Conservation (phyloP, 2,329 filamentous ascomycete genomes). For the Leptodontidium sp. region DNA sequence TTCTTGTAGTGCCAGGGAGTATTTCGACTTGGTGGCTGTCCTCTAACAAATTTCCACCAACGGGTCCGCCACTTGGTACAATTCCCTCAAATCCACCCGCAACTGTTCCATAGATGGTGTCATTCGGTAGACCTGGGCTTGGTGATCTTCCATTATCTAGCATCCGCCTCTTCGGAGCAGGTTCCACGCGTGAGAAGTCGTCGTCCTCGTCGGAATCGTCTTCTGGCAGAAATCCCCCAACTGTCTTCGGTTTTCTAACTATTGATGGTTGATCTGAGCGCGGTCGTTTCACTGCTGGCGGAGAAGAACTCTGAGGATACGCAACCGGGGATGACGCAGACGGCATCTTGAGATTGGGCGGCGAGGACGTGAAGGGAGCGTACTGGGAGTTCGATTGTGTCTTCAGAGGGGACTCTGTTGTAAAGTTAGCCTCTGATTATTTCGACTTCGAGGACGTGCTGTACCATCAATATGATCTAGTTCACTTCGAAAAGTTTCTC, state of each 20-base stretch:
- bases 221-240: constrained; percentile 55
- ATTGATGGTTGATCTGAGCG: constrained; percentile 47
- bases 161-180: constrained; percentile 55
- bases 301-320: constrained; percentile 44
- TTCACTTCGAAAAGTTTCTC: constrained; percentile 59
- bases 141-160: constrained; percentile 44
- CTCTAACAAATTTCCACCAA: constrained; percentile 31
- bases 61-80: constrained; percentile 15
- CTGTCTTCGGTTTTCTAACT: constrained; percentile 47
- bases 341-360: constrained; percentile 57
- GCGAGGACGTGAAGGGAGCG: constrained; percentile 48
- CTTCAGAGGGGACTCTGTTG: constrained; percentile 39
- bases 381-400: constrained; percentile 25
- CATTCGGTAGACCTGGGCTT: constrained; percentile 16
- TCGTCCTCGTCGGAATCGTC: constrained; percentile 53
- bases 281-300: constrained; percentile 49
- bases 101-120: not conserved
- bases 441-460: not conserved
- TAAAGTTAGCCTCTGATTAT: constrained; percentile 23
- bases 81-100: not conserved
- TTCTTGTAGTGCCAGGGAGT: not conserved
- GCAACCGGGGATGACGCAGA: constrained; percentile 66
- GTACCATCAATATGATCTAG: constrained; percentile 49
- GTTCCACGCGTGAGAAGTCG: constrained; percentile 44
- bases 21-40: constrained; percentile 12